phyloP scores from a whole-genome alignment of 2,329 filamentous ascomycete genomes.

The Fusarium sp. region DNA sequence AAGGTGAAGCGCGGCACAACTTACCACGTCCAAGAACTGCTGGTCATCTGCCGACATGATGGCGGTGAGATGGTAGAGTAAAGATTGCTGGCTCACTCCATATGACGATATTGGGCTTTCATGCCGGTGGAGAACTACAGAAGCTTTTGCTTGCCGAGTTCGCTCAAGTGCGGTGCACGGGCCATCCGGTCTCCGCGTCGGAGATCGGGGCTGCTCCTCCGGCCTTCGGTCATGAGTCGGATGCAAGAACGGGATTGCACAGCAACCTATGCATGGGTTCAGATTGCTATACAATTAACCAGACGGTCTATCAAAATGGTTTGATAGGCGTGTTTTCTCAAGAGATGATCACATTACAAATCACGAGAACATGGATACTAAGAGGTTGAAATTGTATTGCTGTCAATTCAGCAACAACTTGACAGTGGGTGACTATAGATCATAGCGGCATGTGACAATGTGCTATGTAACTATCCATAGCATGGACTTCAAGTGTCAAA shows the following conservation, averaged over 20 bases:
- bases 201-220: slow-evolving; percentile 37
- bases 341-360: too few relatives aligned
- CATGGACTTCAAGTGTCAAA: not conserved
- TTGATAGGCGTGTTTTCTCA: too few relatives aligned
- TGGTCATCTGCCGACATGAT: slow-evolving; percentile 86
- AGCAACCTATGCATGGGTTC: too few relatives aligned
- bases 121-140: slow-evolving; percentile 46
- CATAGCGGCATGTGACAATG: too few relatives aligned
- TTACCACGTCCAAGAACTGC: slow-evolving; percentile 83
- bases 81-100: slow-evolving; percentile 45
- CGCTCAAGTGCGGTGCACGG: slow-evolving; percentile 41
- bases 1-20: slow-evolving; percentile 47
- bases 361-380: too few relatives aligned
- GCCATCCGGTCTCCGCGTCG: slow-evolving; percentile 40
- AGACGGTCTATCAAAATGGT: too few relatives aligned
- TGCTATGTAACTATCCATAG: not conserved
- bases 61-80: slow-evolving; percentile 42
- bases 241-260: not conserved
- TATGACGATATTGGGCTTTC: slow-evolving; percentile 51
- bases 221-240: slow-evolving; percentile 8
- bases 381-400: too few relatives aligned
- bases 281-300: too few relatives aligned
- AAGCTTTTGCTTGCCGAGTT: slow-evolving; percentile 47
- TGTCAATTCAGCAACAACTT: too few relatives aligned
- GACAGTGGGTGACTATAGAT: too few relatives aligned